phyloP scores from a whole-genome alignment of 2,329 filamentous ascomycete species.

The Aspergillaceae sp. region DNA sequence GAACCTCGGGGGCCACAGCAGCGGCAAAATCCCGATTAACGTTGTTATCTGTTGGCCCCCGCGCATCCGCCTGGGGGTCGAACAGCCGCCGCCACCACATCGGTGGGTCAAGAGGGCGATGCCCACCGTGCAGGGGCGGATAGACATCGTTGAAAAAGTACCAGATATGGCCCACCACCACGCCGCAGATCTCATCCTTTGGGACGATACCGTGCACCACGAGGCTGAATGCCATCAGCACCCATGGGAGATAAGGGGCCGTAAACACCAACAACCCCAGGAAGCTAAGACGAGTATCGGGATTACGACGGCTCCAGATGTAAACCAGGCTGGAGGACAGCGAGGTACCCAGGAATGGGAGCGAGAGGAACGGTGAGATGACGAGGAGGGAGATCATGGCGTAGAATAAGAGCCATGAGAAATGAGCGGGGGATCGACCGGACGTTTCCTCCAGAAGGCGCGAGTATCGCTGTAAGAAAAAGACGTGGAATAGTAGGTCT shows the following conservation, averaged over 20 bases:
- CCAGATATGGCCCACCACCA: conserved; percentile 91
- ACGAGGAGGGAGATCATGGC: conserved; percentile 69
- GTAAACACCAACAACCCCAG: conserved; percentile 83
- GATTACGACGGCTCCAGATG: conserved; percentile 94
- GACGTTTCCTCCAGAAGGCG: conserved; percentile 90
- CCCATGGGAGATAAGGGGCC: conserved; percentile 92
- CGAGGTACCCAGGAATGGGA: conserved; percentile 90
- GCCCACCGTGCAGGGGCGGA: conserved; percentile 76
- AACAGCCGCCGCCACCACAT: conserved; percentile 84
- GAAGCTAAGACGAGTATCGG: conserved; percentile 81
- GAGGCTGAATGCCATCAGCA: conserved; percentile 84
- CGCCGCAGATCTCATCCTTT: conserved; percentile 92
- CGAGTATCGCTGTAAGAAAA: conserved; percentile 95
- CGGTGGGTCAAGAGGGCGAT: conserved; percentile 79
- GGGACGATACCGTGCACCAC: conserved; percentile 84
- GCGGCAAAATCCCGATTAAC: conserved; percentile 26
- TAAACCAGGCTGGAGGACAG: conserved; percentile 91
- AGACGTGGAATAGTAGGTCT: conserved; percentile 93
- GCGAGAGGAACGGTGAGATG: conserved; percentile 77
- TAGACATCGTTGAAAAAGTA: conserved; percentile 98
- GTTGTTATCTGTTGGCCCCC: conserved; percentile 18
- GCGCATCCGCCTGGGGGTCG: conserved; percentile 34
- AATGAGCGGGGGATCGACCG: conserved; percentile 83
- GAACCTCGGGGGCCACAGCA: conserved; percentile 25
- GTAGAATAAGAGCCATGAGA: conserved; percentile 89